A percentile compares a stretch with the other conserved stretches of the same genome.
Evolutionary conservation across 2,329 filamentous ascomycete species (phyloP).

Genomic region (Aspergillus uvarum): DNA sequence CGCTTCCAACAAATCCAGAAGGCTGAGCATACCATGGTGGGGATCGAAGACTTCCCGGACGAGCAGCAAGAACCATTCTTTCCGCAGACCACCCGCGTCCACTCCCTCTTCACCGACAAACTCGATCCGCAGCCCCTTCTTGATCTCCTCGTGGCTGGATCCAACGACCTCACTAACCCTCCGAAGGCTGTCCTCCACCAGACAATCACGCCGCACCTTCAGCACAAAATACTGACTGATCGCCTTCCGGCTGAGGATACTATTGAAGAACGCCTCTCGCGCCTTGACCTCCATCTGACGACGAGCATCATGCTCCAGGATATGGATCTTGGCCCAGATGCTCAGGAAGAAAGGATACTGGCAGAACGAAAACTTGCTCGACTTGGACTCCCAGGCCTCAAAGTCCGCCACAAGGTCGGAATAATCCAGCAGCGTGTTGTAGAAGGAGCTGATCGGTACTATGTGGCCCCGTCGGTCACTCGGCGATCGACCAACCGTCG

Average conservation of each 20-base stretch:
- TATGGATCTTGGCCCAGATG: conserved; percentile 88
- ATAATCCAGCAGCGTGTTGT: conserved; percentile 81
- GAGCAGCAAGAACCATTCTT: conserved; percentile 91
- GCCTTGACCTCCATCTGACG: conserved; percentile 88
- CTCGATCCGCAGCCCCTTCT: conserved; percentile 82
- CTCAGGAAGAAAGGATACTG: conserved; percentile 91
- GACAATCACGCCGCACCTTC: conserved; percentile 75
- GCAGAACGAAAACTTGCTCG: conserved; percentile 78
- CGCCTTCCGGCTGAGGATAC: conserved; percentile 71
- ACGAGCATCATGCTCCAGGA: conserved; percentile 82
- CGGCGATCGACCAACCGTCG: conserved; percentile 42
- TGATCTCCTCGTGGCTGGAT: conserved; percentile 77
- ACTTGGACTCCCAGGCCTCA: conserved; percentile 77
- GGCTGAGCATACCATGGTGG: conserved; percentile 67
- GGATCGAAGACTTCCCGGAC: conserved; percentile 89
- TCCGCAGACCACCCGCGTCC: conserved; percentile 83
- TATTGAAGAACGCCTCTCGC: conserved; percentile 86
- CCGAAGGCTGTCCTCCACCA: conserved; percentile 84
- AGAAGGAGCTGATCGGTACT: conserved; percentile 80
- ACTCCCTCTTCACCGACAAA: conserved; percentile 89
- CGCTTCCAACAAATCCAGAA: not conserved
- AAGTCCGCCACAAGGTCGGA: conserved; percentile 84
- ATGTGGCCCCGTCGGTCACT: conserved; percentile 60
- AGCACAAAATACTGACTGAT: conserved; percentile 77
- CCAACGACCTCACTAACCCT: conserved; percentile 83